phyloP scores from a whole-genome alignment of 768 basidiomycete genomes.

The Hemileccinum impolitum region DNA sequence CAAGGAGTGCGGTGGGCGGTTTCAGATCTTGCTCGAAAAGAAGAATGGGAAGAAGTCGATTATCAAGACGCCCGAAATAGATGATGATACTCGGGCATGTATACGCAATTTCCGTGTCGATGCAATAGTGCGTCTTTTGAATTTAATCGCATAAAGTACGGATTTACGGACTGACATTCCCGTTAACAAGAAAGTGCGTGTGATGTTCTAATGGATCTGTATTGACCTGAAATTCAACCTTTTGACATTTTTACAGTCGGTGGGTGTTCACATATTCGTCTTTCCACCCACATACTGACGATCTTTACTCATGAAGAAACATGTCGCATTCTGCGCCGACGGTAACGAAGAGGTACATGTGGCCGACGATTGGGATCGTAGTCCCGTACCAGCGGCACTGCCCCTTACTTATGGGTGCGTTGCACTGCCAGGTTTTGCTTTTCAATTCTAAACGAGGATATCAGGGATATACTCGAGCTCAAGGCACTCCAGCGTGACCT shows the following conservation, averaged over 20 bases:
- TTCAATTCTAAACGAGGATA: not conserved
- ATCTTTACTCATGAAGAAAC: conserved; percentile 35
- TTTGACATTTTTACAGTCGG: conserved; percentile 6
- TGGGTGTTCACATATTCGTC: not conserved
- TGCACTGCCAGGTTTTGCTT: no score
- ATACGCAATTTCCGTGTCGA: conserved; percentile 26
- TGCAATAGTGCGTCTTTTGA: conserved; percentile 13
- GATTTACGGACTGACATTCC: not conserved
- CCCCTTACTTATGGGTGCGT: conserved; percentile 68
- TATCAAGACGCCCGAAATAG: conserved; percentile 2
- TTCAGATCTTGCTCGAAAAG: conserved; percentile 24
- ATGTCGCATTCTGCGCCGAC: conserved; percentile 58
- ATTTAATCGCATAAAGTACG: no score
- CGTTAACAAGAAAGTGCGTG: conserved; percentile 18
- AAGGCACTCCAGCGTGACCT: conserved; percentile 66
- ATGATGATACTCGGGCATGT: conserved; percentile 20
- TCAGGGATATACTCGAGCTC: conserved; percentile 62
- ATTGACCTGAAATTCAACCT: not conserved
- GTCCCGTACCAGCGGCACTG: conserved; percentile 61
- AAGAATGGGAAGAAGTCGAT: conserved; percentile 7
- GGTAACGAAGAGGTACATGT: conserved; percentile 55
- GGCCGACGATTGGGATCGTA: conserved; percentile 80
- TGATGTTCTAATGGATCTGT: not conserved
- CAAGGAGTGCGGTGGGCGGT: conserved; percentile 19
- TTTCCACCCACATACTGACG: not conserved